These are phyloP conservation scores for Sedum album DNA, from an alignment of 164 flowering plant genomes.

Conservation along the genomic window DNA sequence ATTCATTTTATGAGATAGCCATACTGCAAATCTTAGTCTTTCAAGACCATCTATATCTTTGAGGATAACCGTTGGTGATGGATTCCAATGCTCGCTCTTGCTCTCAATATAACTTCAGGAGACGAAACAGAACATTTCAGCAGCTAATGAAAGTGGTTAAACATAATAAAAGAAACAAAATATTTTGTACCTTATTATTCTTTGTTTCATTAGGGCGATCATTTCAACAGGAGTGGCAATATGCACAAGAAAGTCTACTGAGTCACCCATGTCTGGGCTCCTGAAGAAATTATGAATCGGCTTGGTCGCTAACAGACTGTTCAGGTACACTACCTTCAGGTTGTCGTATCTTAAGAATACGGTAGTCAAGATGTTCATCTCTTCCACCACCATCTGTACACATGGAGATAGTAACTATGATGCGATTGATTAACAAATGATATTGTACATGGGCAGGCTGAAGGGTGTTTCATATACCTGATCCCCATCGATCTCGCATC, in stretches of 20 bases:
- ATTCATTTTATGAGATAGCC: conserved; percentile 48
- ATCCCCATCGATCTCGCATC: conserved; percentile 51
- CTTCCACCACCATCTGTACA: conserved; percentile 19
- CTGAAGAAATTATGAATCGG: conserved; percentile 28
- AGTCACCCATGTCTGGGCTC: conserved; percentile 31
- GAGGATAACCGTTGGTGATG: conserved; percentile 28
- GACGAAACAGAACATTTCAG: background rate
- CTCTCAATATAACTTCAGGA: conserved; percentile 35
- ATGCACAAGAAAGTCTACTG: conserved; percentile 20
- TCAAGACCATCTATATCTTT: conserved; percentile 35
- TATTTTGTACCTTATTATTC: background rate
- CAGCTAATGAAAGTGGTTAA: background rate
- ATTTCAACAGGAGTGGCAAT: conserved; percentile 21
- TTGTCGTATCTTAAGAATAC: conserved; percentile 25
- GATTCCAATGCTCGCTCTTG: conserved; percentile 55
- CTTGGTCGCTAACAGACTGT: conserved; percentile 22
- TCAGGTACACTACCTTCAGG: conserved; percentile 26
- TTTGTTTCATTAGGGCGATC: conserved; percentile 17
- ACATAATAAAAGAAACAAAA: background rate
- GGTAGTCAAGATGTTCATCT: conserved; percentile 28
- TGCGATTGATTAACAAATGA: background rate
- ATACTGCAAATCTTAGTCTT: conserved; percentile 32
- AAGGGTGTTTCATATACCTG: conserved; percentile 27
- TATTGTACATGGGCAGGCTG: background rate
- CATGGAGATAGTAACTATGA: background rate